A percentile compares a stretch with the other conserved stretches of the same genome.
Conservation (phyloP, 108 stramenopile genomes). For the Skeletonema marinoi region DNA sequence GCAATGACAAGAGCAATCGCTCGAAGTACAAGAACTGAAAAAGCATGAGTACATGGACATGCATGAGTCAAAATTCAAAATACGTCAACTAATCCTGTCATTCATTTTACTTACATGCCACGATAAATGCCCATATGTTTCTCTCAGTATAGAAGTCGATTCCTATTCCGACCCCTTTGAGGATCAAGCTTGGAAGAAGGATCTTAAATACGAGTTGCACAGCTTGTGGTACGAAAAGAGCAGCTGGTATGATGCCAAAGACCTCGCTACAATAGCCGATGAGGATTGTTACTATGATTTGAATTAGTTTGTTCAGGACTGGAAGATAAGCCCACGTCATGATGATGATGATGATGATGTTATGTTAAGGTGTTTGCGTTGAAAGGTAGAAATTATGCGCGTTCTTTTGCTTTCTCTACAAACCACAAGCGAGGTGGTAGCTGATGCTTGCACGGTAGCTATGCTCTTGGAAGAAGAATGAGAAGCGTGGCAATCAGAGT, state of each 20-base stretch:
- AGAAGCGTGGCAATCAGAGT: too few relatives aligned
- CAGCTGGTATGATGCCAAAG: conserved; percentile 22
- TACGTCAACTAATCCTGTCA: not conserved
- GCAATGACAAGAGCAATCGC: conserved; percentile 25
- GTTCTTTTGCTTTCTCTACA: too few relatives aligned
- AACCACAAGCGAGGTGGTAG: too few relatives aligned
- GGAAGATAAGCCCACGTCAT: conserved; percentile 41
- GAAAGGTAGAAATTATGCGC: not conserved
- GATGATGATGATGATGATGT: conserved; percentile 1
- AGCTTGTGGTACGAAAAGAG: conserved; percentile 36
- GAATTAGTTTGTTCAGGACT: conserved; percentile 36
- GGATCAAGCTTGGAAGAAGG: conserved; percentile 39
- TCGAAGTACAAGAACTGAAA: conserved; percentile 34
- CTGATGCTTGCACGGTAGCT: too few relatives aligned
- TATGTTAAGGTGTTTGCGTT: not conserved
- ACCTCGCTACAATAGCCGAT: conserved; percentile 15
- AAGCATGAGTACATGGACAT: not conserved
- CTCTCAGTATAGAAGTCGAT: conserved; percentile 53
- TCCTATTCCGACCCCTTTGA: conserved; percentile 44
- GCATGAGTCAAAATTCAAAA: not conserved
- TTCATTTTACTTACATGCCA: conserved; percentile 8
- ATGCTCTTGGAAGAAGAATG: too few relatives aligned
- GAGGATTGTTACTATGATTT: conserved; percentile 27
- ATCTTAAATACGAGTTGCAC: conserved; percentile 46
- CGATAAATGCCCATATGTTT: conserved; percentile 41